A percentile compares a stretch with the other conserved stretches of the same genome.
phyloP scores from a whole-genome alignment of 345 rosid genomes.

The Eucalyptus globulus region DNA sequence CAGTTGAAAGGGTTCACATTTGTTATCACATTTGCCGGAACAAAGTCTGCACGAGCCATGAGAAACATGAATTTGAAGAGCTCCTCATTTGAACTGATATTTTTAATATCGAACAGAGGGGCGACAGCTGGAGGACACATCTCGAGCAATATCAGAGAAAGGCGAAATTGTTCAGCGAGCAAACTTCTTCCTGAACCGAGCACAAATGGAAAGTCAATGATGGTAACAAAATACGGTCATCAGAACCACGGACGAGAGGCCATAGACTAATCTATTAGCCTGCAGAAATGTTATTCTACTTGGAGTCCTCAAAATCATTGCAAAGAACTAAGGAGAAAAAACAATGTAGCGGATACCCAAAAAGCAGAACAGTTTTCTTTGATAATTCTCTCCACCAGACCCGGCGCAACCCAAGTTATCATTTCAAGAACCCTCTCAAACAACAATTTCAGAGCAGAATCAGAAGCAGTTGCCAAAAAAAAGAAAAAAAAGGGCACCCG shows the following conservation, averaged over 20 bases:
- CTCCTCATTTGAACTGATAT: neutral
- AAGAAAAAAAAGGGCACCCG: neutral
- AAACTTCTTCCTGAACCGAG: neutral
- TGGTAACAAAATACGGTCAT: neutral
- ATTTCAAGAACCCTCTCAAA: neutral
- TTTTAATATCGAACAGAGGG: neutral
- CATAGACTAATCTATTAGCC: neutral
- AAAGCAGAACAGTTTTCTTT: neutral
- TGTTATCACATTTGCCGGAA: slow-evolving; percentile 4
- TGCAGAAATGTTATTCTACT: neutral
- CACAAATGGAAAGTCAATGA: neutral
- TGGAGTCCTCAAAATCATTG: neutral
- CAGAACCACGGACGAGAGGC: neutral
- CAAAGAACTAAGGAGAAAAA: neutral
- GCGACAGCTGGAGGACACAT: neutral
- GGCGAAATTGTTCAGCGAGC: neutral
- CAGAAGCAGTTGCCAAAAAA: neutral
- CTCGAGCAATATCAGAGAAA: neutral
- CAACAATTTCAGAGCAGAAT: neutral
- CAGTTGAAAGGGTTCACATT: neutral
- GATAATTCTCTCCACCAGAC: neutral
- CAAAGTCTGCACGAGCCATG: neutral
- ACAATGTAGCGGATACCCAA: neutral
- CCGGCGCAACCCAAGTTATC: neutral
- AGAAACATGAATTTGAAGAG: neutral